These are phyloP conservation scores for Digitaria exilis DNA, from an alignment of 202 grass and related monocot species.

Conservation along the genomic window DNA sequence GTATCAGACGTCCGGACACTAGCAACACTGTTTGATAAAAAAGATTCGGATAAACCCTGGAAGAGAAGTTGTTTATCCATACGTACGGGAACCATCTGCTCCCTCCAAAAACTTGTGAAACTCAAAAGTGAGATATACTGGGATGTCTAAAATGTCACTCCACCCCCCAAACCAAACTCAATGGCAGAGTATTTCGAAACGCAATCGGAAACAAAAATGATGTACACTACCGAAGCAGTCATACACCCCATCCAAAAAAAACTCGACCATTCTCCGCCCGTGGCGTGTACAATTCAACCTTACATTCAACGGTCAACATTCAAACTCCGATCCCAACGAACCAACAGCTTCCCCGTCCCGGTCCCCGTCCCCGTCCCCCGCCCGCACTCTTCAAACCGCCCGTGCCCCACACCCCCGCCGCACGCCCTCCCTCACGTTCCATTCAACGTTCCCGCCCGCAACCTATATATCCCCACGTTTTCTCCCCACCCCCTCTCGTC, in stretches of 20 bases:
- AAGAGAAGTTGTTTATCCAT: not conserved
- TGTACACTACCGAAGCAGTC: not conserved
- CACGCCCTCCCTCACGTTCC: not conserved
- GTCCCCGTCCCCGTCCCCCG: too few species aligned
- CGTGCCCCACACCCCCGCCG: not conserved
- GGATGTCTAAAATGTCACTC: not conserved
- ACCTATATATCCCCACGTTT: constrained; percentile 51
- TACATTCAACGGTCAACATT: constrained; percentile 88
- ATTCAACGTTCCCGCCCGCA: constrained; percentile 31
- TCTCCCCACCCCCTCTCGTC: not conserved
- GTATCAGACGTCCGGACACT: too few species aligned
- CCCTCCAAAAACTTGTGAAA: not conserved
- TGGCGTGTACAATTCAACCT: constrained; percentile 55
- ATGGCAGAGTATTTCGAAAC: not conserved
- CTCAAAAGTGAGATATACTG: not conserved
- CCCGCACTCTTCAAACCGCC: constrained; percentile 2
- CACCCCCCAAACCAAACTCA: not conserved
- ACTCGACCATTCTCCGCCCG: constrained; percentile 2
- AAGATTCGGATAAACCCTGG: too few species aligned
- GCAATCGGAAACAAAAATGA: not conserved
- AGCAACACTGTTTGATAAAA: too few species aligned
- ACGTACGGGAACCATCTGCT: too few species aligned
- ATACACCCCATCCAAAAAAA: constrained; percentile 14
- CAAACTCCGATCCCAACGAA: constrained; percentile 58
- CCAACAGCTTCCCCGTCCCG: not conserved